Evolutionary conservation across 208 protist species (phyloP).

Genomic region (Trypanosoma lewisi): DNA sequence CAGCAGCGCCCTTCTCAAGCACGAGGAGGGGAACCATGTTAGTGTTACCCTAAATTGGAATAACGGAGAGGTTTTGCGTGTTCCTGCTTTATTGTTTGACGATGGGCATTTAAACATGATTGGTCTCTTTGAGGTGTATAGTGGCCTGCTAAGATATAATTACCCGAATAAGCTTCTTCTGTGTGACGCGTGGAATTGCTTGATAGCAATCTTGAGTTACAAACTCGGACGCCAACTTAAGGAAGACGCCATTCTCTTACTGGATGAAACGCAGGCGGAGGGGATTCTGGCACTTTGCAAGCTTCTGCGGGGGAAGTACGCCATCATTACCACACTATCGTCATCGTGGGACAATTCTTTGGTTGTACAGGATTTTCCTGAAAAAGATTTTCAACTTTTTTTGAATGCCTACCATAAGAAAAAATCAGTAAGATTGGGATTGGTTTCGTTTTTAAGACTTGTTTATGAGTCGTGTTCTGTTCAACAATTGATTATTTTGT

Average conservation of each 20-base stretch:
- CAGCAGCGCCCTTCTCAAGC: neutral
- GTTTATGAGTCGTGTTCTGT: slow-evolving; percentile 18
- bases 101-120: slow-evolving; percentile 4
- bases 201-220: slow-evolving; percentile 13
- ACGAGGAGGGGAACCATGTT: neutral
- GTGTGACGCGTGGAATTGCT: slow-evolving; percentile 27
- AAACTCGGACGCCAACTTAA: neutral
- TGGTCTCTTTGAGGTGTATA: slow-evolving; percentile 17
- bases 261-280: slow-evolving; percentile 6
- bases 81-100: slow-evolving; percentile 22
- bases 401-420: neutral
- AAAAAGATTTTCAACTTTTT: slow-evolving; percentile 12
- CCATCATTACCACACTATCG: slow-evolving; percentile 1
- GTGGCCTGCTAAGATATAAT: slow-evolving; percentile 11
- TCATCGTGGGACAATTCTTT: neutral
- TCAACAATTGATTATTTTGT: slow-evolving; percentile 7
- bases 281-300: slow-evolving; percentile 15
- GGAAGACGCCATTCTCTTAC: neutral
- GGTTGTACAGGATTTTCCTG: slow-evolving; percentile 21
- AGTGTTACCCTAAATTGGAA: slow-evolving; percentile 19
- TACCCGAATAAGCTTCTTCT: slow-evolving; percentile 21
- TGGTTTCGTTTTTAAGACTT: slow-evolving; percentile 22
- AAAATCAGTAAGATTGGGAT: slow-evolving; percentile 5
- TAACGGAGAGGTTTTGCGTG: slow-evolving; percentile 4
- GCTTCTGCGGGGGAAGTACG: slow-evolving; percentile 21